Conservation (phyloP, 352 stramenopile genomes). For the Pythium rhizo-oryzae region DNA sequence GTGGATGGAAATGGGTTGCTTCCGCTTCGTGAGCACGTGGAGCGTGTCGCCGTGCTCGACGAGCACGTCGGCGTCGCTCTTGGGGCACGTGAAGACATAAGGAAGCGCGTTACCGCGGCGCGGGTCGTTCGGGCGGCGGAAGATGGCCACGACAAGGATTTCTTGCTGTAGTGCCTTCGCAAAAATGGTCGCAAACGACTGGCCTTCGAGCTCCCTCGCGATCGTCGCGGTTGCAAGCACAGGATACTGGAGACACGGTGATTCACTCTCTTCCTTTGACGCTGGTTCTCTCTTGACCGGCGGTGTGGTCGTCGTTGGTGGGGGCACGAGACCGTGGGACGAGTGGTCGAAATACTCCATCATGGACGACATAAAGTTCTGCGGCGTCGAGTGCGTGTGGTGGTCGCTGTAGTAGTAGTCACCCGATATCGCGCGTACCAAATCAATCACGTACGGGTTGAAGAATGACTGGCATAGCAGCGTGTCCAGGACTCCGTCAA, state of each 20-base stretch:
- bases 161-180: conserved; percentile 39
- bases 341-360: conserved; percentile 35
- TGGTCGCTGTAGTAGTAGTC: conserved; percentile 46
- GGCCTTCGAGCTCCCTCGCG: conserved; percentile 34
- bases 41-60: conserved; percentile 46
- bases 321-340: neutral
- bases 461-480: conserved; percentile 76
- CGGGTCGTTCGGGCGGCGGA: conserved; percentile 39
- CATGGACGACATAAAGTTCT: conserved; percentile 37
- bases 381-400: conserved; percentile 32
- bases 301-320: neutral
- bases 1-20: conserved; percentile 33
- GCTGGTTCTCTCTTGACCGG: neutral
- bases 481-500: conserved; percentile 63
- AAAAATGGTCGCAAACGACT: conserved; percentile 48
- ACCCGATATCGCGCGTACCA: conserved; percentile 52
- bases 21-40: conserved; percentile 40
- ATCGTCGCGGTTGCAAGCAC: conserved; percentile 42
- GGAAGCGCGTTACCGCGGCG: conserved; percentile 47
- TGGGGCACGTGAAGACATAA: conserved; percentile 61
- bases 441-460: conserved; percentile 68
- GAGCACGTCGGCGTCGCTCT: conserved; percentile 24
- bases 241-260: conserved; percentile 20
- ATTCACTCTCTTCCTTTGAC: neutral
- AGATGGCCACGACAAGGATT: conserved; percentile 52